A percentile compares a stretch with the other conserved stretches of the same genome.
phyloP scores from a whole-genome alignment of 768 basidiomycete species.

The Rhodotorula sphaerocarpa region DNA sequence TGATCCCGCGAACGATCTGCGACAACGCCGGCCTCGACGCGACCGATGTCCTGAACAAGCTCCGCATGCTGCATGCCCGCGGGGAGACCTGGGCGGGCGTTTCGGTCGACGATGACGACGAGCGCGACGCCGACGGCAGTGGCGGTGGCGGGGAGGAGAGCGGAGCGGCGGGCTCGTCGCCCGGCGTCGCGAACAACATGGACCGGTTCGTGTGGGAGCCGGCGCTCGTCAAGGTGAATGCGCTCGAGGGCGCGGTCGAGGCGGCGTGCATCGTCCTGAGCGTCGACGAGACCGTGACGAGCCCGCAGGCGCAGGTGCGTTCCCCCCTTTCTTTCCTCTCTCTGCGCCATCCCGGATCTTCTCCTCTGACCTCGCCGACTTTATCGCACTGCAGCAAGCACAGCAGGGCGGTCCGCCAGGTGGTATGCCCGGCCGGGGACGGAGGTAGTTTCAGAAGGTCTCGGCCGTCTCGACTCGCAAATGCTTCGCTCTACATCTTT shows the following conservation, averaged over 20 bases:
- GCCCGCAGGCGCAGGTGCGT: constrained; percentile 49
- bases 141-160: constrained; percentile 45
- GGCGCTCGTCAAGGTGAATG: constrained; percentile 86
- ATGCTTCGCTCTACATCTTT: too few species aligned
- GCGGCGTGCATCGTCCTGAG: constrained; percentile 92
- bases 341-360: too few species aligned
- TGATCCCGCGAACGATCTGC: constrained; percentile 96
- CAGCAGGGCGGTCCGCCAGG: constrained; percentile 16
- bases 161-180: background rate
- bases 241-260: constrained; percentile 88
- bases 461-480: too few species aligned
- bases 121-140: constrained; percentile 53
- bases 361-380: background rate
- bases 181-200: constrained; percentile 86
- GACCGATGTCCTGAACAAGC: constrained; percentile 91
- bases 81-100: constrained; percentile 84
- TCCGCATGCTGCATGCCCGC: constrained; percentile 88
- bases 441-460: too few species aligned
- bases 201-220: constrained; percentile 99
- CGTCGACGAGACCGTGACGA: constrained; percentile 94
- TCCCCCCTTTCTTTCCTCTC: too few species aligned
- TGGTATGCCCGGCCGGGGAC: constrained; percentile 11
- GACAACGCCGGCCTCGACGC: constrained; percentile 98
- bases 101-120: constrained; percentile 70
- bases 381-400: background rate